Conservation (phyloP, 352 stramenopile species). For the Phytophthora palmivora region DNA sequence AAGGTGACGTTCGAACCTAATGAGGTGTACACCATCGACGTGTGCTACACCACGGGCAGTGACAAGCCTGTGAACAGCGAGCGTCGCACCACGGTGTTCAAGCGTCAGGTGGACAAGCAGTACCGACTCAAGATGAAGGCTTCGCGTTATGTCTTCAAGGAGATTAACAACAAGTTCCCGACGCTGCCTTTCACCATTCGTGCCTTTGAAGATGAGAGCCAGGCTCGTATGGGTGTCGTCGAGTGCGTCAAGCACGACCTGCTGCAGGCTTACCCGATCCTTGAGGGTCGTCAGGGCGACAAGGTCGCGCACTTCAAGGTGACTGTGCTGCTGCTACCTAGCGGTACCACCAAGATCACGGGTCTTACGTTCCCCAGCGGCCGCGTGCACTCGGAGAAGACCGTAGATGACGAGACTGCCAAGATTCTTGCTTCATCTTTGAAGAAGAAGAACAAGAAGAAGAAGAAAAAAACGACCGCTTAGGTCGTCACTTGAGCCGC, state of each 20-base stretch:
- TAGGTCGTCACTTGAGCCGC: constrained; percentile 30
- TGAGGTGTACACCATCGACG: constrained; percentile 99
- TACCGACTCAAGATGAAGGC: constrained; percentile 97
- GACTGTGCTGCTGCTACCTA: constrained; percentile 97
- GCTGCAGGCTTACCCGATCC: constrained; percentile 97
- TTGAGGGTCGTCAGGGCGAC: constrained; percentile 95
- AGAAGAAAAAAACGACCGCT: constrained; percentile 81
- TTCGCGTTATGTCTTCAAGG: constrained; percentile 95
- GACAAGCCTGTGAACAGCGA: constrained; percentile 93
- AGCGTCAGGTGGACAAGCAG: constrained; percentile 98
- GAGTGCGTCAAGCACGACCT: constrained; percentile 99
- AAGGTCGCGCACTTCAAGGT: constrained; percentile 99
- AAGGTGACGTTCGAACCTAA: constrained; percentile 96
- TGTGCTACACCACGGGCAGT: constrained; percentile 98
- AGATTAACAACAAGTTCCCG: constrained; percentile 99
- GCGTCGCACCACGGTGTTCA: constrained; percentile 98
- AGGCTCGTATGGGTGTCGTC: constrained; percentile 97
- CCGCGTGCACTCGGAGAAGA: constrained; percentile 93
- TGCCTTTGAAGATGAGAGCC: constrained; percentile 94
- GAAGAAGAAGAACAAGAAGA: constrained; percentile 98
- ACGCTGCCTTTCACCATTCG: constrained; percentile 99
- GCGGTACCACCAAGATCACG: constrained; percentile 96
- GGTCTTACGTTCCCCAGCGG: constrained; percentile 92
- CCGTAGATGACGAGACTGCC: constrained; percentile 92
- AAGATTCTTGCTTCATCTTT: constrained; percentile 91